Percentiles rank a stretch among this genome's conserved stretches.
Evolutionary conservation across 2,329 filamentous ascomycete genomes (phyloP).

Genomic region (Coccinonectria pachysandricola): DNA sequence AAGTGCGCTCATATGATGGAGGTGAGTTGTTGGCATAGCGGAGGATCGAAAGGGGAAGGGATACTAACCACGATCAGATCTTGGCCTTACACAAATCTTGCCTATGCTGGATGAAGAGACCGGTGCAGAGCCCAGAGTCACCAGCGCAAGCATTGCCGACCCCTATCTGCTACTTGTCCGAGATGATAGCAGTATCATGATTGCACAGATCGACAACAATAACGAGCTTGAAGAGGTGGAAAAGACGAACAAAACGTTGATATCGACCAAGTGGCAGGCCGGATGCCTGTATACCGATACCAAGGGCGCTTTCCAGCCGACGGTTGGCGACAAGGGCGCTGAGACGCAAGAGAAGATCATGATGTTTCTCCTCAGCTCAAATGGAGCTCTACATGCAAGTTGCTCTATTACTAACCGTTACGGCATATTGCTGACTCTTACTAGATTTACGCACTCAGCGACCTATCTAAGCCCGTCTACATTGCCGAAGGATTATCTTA

Average conservation of each 20-base stretch:
- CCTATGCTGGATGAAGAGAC: constrained; percentile 88
- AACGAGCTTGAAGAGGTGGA: constrained; percentile 80
- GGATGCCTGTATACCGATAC: constrained; percentile 74
- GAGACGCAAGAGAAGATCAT: constrained; percentile 43
- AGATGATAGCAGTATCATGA: constrained; percentile 70
- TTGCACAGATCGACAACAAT: constrained; percentile 66
- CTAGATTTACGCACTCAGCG: constrained; percentile 66
- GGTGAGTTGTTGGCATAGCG: constrained; percentile 59
- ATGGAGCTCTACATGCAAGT: constrained; percentile 66
- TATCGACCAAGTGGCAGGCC: constrained; percentile 63
- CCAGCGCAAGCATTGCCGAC: constrained; percentile 76
- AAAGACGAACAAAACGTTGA: constrained; percentile 45
- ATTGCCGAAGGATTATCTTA: constrained; percentile 67
- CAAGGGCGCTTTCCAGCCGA: constrained; percentile 41
- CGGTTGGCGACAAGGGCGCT: constrained; percentile 27
- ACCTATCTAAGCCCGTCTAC: constrained; percentile 62
- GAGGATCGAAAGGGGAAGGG: no score
- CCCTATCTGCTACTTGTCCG: constrained; percentile 75
- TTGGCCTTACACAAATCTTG: constrained; percentile 82
- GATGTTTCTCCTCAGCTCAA: constrained; percentile 65
- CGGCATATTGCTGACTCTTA: constrained; percentile 3
- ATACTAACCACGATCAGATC: no score
- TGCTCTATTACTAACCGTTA: constrained; percentile 1
- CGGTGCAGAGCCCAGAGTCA: constrained; percentile 65
- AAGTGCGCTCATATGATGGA: constrained; percentile 83